phyloP scores from a whole-genome alignment of 306 rosid species.

The Potentilla sterilis region DNA sequence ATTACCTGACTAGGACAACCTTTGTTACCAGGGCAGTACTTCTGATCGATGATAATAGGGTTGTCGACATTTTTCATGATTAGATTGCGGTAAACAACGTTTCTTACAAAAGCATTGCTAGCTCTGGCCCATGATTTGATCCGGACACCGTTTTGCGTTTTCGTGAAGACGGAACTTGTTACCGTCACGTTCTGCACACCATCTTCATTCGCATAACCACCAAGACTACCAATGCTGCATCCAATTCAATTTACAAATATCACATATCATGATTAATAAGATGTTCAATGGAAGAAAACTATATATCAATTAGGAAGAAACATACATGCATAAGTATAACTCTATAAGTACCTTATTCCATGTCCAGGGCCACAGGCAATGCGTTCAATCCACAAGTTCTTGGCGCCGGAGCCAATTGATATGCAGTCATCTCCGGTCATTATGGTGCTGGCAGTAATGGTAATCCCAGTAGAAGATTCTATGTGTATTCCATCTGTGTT shows the following conservation, averaged over 20 bases:
- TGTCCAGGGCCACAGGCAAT: constrained; percentile 61
- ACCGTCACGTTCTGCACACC: constrained; percentile 16
- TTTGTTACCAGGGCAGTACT: constrained; percentile 12
- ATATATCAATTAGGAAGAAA: no score
- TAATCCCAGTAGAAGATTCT: constrained; percentile 34
- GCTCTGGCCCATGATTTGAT: constrained; percentile 23
- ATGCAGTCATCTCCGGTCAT: constrained; percentile 64
- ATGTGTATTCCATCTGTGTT: constrained; percentile 60
- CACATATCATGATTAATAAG: neutral
- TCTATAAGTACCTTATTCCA: constrained; percentile 31
- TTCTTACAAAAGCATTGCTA: neutral
- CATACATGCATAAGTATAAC: no score
- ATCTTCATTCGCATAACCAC: neutral
- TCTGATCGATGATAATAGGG: constrained; percentile 23
- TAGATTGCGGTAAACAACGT: constrained; percentile 7
- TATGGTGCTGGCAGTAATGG: constrained; percentile 25
- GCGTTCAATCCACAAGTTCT: constrained; percentile 40
- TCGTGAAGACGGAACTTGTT: constrained; percentile 13
- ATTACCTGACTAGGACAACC: constrained; percentile 17
- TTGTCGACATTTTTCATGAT: constrained; percentile 19
- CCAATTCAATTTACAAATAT: neutral
- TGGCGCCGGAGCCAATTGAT: constrained; percentile 39
- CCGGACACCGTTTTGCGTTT: constrained; percentile 22
- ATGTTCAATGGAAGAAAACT: neutral
- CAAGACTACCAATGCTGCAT: constrained; percentile 27